phyloP scores from a whole-genome alignment of 1,284 basidiomycete genomes.

The Papiliotrema fonsecae region DNA sequence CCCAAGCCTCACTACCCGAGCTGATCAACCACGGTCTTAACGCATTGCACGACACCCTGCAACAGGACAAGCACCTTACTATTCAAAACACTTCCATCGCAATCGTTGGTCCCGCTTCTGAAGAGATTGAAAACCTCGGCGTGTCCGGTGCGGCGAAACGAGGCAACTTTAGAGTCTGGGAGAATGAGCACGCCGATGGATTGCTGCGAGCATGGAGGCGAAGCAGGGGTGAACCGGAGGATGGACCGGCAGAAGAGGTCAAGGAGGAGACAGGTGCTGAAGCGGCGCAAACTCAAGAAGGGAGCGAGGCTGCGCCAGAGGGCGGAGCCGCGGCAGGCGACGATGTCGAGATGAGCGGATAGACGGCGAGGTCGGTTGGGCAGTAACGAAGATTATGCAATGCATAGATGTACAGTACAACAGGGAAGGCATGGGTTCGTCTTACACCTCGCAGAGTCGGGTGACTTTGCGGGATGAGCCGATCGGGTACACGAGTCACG shows the following conservation, averaged over 20 bases:
- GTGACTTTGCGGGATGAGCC: too few species aligned
- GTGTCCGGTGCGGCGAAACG: constrained; percentile 33
- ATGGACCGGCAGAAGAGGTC: constrained; percentile 34
- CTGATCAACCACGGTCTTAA: constrained; percentile 87
- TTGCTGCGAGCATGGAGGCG: constrained; percentile 58
- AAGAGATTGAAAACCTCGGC: constrained; percentile 22
- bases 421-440: neutral
- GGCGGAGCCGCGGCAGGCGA: constrained; percentile 8
- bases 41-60: constrained; percentile 87
- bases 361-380: neutral
- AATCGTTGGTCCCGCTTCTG: constrained; percentile 63
- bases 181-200: constrained; percentile 59
- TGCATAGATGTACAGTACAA: constrained; percentile 3
- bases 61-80: constrained; percentile 93
- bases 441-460: too few species aligned
- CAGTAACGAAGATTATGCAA: neutral
- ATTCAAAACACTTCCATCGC: constrained; percentile 88
- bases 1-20: constrained; percentile 69
- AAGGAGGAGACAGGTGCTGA: constrained; percentile 8
- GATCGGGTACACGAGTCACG: too few species aligned
- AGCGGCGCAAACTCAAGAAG: constrained; percentile 11
- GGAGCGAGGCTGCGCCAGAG: constrained; percentile 11
- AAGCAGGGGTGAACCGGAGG: constrained; percentile 44
- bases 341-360: constrained; percentile 22
- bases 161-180: constrained; percentile 44